Conservation (phyloP, 768 basidiomycete genomes). For the Trametes sanguinea region DNA sequence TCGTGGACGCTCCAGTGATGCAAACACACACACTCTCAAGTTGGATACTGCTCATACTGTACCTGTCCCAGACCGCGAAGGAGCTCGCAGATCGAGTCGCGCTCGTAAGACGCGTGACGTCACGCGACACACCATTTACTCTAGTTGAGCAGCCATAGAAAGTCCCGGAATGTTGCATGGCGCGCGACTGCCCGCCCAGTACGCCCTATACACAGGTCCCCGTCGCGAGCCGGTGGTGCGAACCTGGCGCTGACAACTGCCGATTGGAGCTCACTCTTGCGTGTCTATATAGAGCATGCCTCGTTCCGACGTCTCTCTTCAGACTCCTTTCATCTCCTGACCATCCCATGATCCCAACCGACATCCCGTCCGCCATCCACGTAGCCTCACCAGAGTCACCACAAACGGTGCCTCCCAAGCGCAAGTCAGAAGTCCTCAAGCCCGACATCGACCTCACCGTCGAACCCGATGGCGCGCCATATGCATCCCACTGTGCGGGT, state of each 20-base stretch:
- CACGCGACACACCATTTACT: background rate
- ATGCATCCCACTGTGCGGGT: too few species aligned
- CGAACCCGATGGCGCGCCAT: slow-evolving; percentile 11
- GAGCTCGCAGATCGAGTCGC: too few species aligned
- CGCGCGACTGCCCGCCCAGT: too few species aligned
- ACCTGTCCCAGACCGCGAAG: background rate
- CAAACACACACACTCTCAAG: too few species aligned
- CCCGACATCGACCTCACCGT: slow-evolving; percentile 10
- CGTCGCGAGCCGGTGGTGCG: background rate
- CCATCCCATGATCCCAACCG: background rate
- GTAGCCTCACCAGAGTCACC: too few species aligned
- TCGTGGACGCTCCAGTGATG: too few species aligned
- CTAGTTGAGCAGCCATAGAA: background rate
- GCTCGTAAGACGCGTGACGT: slow-evolving; percentile 7
- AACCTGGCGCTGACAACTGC: too few species aligned
- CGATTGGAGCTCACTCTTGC: background rate
- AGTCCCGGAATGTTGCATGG: too few species aligned
- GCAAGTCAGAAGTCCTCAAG: slow-evolving; percentile 40
- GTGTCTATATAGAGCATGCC: too few species aligned
- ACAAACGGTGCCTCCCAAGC: slow-evolving; percentile 41
- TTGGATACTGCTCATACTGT: background rate
- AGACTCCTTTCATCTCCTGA: too few species aligned
- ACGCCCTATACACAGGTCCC: too few species aligned
- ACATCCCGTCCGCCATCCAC: background rate
- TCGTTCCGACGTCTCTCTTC: too few species aligned